Base-by-base conservation (phyloP, 1,284 basidiomycete species). In the Ganoderma boninense region DNA sequence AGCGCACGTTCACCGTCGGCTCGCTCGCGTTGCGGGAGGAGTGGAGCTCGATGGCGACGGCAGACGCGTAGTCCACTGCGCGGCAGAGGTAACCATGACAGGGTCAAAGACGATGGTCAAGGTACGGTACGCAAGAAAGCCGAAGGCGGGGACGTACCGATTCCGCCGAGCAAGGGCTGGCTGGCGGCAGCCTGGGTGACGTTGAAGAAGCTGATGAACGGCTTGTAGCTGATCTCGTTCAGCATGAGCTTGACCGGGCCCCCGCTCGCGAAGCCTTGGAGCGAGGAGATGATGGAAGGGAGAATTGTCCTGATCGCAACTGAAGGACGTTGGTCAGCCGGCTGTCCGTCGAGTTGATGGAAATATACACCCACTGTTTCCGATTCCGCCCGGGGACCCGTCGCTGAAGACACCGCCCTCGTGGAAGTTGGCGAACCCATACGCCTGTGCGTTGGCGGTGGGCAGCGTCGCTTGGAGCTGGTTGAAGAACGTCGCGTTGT, bases 181-280 rank as follows among this genome's bases (percentile, higher is more conserved):
- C 76, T 74, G 32, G 78, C 69, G 1, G 81, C 80, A 14, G 83
- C 79, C 43, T 82, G 79, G 13, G 84, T 86, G 74, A 88, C 81
- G 70, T 84, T 86, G 80, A 87, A 84, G 42, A 87, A 75, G 65
- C 83, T 83, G 52, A 88, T 82, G 78, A 88, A 86, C 8, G 87
- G 88, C 77, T 87, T 87, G 80, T 88, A 89, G 65, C 85, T 83
- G 26, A 84, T 79, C 66, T 76, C 81, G 60, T 84, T 79, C 68
- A 86, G 79, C 0, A 81, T 80, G 40, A 89, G 52, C 74, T 86
- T 86, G 73, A 88, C 80, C 16, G 80, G 78, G 72, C 83, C 76
- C 13, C 78, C 46, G 70, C 84, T 81, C 11, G 82, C 81, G 73
- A 89, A 82, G 52, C 79, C 79, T 18, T 79, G 75, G 69, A 89